Base-by-base conservation (phyloP, 1,284 basidiomycete species). In the Heterobasidion parviporum region DNA sequence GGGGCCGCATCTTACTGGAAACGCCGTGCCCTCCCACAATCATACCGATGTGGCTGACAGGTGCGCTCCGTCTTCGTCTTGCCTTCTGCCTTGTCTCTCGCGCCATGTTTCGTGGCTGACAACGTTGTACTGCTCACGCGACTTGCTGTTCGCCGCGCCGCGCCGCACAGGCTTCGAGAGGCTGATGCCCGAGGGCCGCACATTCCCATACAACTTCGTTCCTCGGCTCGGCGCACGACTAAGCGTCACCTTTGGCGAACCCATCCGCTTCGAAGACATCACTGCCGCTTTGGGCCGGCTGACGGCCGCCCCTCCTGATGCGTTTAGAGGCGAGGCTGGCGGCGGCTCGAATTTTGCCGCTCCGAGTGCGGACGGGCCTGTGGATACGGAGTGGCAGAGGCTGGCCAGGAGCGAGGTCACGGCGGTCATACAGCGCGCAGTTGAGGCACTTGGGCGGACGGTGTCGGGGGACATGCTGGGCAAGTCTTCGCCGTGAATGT, bases 21-120 rank as follows among this genome's bases (percentile, higher is more conserved):
- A 75, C 85, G 0, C 69, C 76, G 18, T 68, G 75, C 43, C 81
- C 82, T 52, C 95, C 96, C 0, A 70, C 85, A n/a, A 83, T 98
- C 56, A 86, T 98, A 56, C 96, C 96, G 1, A 92, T 98, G 77
- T 98, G 93, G 92, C 78, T 98, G 18, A 86, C 87, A 5, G 93
- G 85, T 85, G 54, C 20, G 74, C 63, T n/a, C n/a, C 8, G 38
- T 0, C 20, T 7, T 35, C 4, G 8, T 26, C 44, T 41, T 46
- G 15, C 47, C 34, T n/a, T 34, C 32, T 12, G 18, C 38, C 26
- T 50, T 41, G 32, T 44, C 15, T 34, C 45, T 16, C 49, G 50
- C 51, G 33, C 51, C 10, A 33, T 32, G 14, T n/a, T 34, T 33
- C 26, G 35, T 8, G 6, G 20, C 9, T 34, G 8, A 8, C 50